Base-by-base conservation (phyloP, 345 rosid species). In the Aurinia saxatilis region DNA sequence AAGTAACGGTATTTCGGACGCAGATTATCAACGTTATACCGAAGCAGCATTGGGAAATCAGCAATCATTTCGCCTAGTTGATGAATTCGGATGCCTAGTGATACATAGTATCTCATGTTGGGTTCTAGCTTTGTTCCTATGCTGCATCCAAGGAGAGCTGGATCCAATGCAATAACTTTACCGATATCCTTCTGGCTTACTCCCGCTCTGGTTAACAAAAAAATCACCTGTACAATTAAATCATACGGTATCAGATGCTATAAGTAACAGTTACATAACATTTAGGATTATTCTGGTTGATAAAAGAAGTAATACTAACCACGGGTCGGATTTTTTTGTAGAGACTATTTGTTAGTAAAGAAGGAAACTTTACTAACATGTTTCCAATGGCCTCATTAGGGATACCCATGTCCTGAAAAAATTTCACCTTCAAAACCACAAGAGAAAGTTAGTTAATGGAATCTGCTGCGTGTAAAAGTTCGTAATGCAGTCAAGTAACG, bases 351-450 rank as follows among this genome's bases (percentile, higher is more conserved):
- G 95, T 90, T 61, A 90, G 73, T 41, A 85, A 66, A 3, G 87
- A 79, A 57, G 98, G 96, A 72, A 85, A 92, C 80, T 89, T 92
- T 27, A 79, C 96, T 65, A 92, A 74, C 96, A 92, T 92, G 70
- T 89, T 81, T 36, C 96, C 91, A 8, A 92, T 80, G 57, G 86
- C 90, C 39, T 85, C 91, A 38, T 89, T 85, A 67, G 81, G 77
- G 47, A 92, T 77, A 30, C 98, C 98, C 57, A 92, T 68, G 55
- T 89, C 96, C 75, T 78, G 84, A 42, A 92, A 78, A 72, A 89
- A 92, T 41, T 65, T 75, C 25, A 89, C 98, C 98, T 92, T 57
- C 40, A 63, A 44, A 63, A 21, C 30, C 8, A 45, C 40, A 73
- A 60, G 67, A 18, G 17, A 69, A 50, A 51, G 57, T n/a, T 53